phyloP scores from a whole-genome alignment of 805 yeast genomes.

The Blastobotrys muscicola region DNA sequence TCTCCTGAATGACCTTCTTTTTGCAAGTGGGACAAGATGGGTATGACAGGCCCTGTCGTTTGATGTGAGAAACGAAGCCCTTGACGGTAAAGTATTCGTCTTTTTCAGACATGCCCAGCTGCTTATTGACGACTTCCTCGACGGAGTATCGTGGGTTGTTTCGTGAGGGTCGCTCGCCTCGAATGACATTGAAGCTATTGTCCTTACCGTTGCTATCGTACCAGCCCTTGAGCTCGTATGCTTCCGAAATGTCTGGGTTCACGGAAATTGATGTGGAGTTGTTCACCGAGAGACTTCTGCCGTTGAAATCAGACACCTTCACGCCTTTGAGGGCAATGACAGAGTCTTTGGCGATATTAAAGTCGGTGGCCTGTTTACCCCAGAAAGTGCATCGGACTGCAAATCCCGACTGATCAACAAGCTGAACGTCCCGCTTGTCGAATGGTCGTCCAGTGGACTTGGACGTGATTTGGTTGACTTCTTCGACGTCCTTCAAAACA shows the following conservation, averaged over 20 bases:
- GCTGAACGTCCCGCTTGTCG: conserved; percentile 78
- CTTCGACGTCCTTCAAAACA: conserved; percentile 67
- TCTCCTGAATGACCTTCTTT: conserved; percentile 69
- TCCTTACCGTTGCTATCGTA: conserved; percentile 69
- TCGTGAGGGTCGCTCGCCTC: conserved; percentile 39
- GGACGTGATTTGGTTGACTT: conserved; percentile 69
- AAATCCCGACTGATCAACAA: conserved; percentile 78
- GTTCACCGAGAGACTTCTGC: conserved; percentile 72
- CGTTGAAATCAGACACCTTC: conserved; percentile 79
- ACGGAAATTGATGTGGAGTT: conserved; percentile 66
- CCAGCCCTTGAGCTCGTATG: conserved; percentile 90
- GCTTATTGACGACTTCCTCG: conserved; percentile 51
- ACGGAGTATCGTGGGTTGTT: conserved; percentile 39
- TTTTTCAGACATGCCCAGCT: conserved; percentile 63
- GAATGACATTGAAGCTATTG: conserved; percentile 53
- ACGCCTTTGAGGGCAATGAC: conserved; percentile 91
- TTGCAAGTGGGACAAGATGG: conserved; percentile 83
- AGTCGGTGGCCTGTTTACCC: conserved; percentile 80
- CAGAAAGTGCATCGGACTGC: conserved; percentile 78
- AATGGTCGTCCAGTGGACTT: conserved; percentile 83
- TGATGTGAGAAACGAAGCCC: conserved; percentile 60
- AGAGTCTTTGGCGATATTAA: conserved; percentile 46
- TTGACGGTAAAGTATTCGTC: conserved; percentile 71
- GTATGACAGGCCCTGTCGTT: conserved; percentile 68
- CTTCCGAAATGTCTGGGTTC: conserved; percentile 85